A percentile compares a stretch with the other conserved stretches of the same genome.
Conservation (phyloP, 2,329 filamentous ascomycete genomes). For the Alternaria arbusti region DNA sequence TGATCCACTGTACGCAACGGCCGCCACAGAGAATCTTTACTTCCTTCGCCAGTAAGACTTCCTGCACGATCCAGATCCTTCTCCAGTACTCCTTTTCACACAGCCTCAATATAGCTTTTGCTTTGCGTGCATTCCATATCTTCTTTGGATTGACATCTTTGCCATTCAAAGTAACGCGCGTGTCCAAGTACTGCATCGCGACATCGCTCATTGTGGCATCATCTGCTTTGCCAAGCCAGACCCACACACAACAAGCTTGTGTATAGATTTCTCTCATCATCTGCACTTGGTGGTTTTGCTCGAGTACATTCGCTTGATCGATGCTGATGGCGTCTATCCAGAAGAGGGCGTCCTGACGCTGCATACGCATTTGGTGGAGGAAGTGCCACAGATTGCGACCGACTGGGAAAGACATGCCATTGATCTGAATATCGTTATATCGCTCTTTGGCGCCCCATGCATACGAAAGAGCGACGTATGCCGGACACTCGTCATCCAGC, state of each 20-base stretch:
- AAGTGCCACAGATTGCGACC: neutral
- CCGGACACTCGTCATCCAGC: neutral
- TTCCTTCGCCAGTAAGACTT: neutral
- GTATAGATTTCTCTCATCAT: neutral
- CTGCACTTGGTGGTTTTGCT: neutral
- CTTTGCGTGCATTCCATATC: neutral
- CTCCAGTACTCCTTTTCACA: rapidly evolving
- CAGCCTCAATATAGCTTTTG: neutral
- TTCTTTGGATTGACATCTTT: neutral
- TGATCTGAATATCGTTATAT: neutral
- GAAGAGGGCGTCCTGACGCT: rapidly evolving
- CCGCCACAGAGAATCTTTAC: rapidly evolving
- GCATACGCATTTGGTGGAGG: neutral
- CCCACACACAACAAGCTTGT: neutral
- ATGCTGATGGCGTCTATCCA: neutral
- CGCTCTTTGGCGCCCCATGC: neutral
- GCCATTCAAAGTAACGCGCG: rapidly evolving
- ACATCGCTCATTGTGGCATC: rapidly evolving
- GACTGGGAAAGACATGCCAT: neutral
- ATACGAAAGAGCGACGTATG: neutral
- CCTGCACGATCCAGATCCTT: neutral
- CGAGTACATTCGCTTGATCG: neutral
- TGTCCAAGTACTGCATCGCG: neutral
- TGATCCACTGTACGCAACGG: rapidly evolving
- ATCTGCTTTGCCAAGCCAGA: neutral